These are phyloP conservation scores for Bacterosira constricta DNA, from an alignment of 108 stramenopile genomes.

Conservation along the genomic window DNA sequence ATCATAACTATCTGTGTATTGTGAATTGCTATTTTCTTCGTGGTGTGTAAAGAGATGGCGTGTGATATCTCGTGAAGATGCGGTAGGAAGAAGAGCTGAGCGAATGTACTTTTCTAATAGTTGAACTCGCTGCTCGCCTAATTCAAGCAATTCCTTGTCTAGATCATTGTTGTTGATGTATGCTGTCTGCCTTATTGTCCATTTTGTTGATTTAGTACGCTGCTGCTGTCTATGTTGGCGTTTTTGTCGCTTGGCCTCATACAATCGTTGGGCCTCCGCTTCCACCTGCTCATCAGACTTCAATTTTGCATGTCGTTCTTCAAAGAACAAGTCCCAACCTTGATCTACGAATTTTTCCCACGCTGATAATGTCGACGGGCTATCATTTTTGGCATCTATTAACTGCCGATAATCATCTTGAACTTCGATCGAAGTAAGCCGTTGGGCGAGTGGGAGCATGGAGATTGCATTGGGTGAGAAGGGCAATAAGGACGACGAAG, in stretches of 20 bases:
- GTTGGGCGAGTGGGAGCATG: constrained; percentile 57
- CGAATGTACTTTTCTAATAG: constrained; percentile 60
- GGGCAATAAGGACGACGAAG: neutral
- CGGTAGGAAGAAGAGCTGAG: constrained; percentile 64
- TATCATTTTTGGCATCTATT: neutral
- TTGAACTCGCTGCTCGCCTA: constrained; percentile 32
- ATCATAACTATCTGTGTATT: neutral
- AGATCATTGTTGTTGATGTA: neutral
- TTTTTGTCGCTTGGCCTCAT: constrained; percentile 6
- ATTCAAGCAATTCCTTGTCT: neutral
- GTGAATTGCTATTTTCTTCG: neutral
- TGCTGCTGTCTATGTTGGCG: neutral
- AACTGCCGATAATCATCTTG: constrained; percentile 49
- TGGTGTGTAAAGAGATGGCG: constrained; percentile 53
- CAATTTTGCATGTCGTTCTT: constrained; percentile 16
- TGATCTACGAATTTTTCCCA: constrained; percentile 46
- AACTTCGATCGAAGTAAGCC: constrained; percentile 55
- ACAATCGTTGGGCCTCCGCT: neutral
- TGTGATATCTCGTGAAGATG: constrained; percentile 49
- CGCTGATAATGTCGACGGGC: constrained; percentile 1
- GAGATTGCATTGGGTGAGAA: constrained; percentile 27
- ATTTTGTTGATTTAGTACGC: neutral
- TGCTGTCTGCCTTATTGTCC: neutral
- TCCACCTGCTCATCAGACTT: neutral
- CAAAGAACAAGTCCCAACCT: constrained; percentile 38